Conservation (phyloP, 2,329 filamentous ascomycete species). For the Pestalotiopsis sp. region DNA sequence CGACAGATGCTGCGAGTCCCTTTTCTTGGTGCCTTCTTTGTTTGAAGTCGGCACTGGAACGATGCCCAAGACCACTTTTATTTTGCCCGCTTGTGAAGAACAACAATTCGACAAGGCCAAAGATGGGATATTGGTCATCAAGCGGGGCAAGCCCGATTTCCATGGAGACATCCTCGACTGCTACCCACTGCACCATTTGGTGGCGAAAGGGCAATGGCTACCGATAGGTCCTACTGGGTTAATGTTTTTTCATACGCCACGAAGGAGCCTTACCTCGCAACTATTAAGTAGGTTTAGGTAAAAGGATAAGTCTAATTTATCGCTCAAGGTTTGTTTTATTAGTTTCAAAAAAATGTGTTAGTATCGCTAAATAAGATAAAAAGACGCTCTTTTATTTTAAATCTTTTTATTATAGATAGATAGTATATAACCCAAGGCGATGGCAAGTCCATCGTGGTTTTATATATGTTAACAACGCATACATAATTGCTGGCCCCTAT, state of each 20-base stretch:
- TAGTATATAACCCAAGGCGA: neutral
- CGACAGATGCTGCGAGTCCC: neutral
- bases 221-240: neutral
- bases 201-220: neutral
- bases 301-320: too few relatives aligned
- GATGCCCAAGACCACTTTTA: slow-evolving; percentile 4
- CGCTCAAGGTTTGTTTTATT: too few relatives aligned
- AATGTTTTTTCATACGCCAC: neutral
- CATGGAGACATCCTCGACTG: neutral
- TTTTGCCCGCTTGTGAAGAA: neutral
- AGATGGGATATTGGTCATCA: neutral
- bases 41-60: neutral
- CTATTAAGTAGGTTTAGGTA: too few relatives aligned
- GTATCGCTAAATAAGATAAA: too few relatives aligned
- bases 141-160: neutral
- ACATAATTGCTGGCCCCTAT: too few relatives aligned
- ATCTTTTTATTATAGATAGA: too few relatives aligned
- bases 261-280: neutral
- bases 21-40: neutral
- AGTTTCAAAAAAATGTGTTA: too few relatives aligned
- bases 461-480: neutral
- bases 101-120: neutral
- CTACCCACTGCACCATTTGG: neutral
- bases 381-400: too few relatives aligned
- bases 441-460: neutral